Evolutionary conservation across 495 filamentous ascomycete species (phyloP).

Genomic region (Talaromyces proteolyticus): DNA sequence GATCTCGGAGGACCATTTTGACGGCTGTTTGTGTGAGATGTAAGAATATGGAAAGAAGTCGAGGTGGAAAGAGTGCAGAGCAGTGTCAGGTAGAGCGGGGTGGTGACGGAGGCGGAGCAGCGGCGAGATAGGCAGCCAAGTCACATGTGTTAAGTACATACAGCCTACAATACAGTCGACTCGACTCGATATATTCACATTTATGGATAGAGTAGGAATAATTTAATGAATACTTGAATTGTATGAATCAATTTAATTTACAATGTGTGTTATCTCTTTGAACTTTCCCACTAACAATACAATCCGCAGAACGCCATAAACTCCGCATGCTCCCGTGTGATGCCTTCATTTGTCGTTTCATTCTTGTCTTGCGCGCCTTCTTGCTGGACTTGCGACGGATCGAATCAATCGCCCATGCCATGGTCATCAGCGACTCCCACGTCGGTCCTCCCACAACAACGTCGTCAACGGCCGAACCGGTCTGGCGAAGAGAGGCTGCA

Average conservation of each 20-base stretch:
- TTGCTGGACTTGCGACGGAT: constrained; percentile 13
- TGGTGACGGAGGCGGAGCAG: too few relatives aligned
- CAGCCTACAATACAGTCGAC: too few relatives aligned
- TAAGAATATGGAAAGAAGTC: neutral
- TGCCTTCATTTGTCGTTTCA: constrained; percentile 6
- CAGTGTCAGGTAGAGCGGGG: too few relatives aligned
- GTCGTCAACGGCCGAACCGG: constrained; percentile 22
- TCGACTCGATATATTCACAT: too few relatives aligned
- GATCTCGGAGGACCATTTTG: constrained; percentile 43
- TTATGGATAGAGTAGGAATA: too few relatives aligned
- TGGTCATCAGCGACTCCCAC: constrained; percentile 41
- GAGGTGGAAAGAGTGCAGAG: constrained; percentile 8
- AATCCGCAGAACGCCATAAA: neutral
- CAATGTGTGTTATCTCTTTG: too few relatives aligned
- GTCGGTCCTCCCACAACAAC: constrained; percentile 23
- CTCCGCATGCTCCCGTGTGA: constrained; percentile 7
- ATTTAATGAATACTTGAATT: too few relatives aligned
- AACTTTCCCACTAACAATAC: neutral
- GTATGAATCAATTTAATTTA: too few relatives aligned
- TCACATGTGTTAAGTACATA: too few relatives aligned
- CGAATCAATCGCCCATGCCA: constrained; percentile 42
- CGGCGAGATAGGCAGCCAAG: too few relatives aligned
- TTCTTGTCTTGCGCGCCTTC: neutral
- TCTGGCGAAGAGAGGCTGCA: constrained; percentile 27
- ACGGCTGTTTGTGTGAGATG: constrained; percentile 16